Conservation (phyloP, 1,139 yeast species). For the Hansenula sp. region DNA sequence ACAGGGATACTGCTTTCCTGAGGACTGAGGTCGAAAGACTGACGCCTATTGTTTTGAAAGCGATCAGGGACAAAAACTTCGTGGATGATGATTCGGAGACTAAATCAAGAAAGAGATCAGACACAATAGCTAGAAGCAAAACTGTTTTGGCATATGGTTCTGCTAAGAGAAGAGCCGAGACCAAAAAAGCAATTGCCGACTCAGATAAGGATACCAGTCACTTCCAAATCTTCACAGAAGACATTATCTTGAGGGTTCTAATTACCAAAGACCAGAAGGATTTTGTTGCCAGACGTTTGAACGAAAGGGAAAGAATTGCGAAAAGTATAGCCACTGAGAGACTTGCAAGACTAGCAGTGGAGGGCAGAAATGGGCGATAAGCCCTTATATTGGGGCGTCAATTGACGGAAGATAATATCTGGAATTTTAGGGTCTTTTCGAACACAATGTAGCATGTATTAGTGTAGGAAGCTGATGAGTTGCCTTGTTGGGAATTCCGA, state of each 20-base stretch:
- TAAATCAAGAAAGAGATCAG: slow-evolving; percentile 38
- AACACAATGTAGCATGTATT: no score
- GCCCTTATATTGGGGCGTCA: background rate
- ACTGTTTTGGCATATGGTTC: slow-evolving; percentile 77
- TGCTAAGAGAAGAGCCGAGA: slow-evolving; percentile 51
- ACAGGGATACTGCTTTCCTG: slow-evolving; percentile 46
- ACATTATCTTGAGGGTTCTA: slow-evolving; percentile 61
- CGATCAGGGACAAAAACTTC: slow-evolving; percentile 37
- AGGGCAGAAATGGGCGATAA: slow-evolving; percentile 6
- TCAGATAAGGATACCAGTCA: slow-evolving; percentile 54
- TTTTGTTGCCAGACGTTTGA: slow-evolving; percentile 51
- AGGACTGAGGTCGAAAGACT: slow-evolving; percentile 58
- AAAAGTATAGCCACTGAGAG: slow-evolving; percentile 64
- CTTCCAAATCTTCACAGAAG: slow-evolving; percentile 58
- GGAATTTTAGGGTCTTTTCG: no score
- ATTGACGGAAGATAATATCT: no score
- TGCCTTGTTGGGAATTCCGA: no score
- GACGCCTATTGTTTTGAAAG: slow-evolving; percentile 47
- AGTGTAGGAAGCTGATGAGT: no score
- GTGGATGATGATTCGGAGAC: slow-evolving; percentile 31
- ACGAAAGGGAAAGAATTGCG: slow-evolving; percentile 59
- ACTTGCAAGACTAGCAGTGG: slow-evolving; percentile 21
- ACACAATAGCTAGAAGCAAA: slow-evolving; percentile 57
- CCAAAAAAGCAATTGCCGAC: slow-evolving; percentile 45
- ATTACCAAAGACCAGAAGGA: slow-evolving; percentile 39